These are phyloP conservation scores for Apiospora sp. DNA, from an alignment of 2,329 filamentous ascomycete species.

Conservation along the genomic window DNA sequence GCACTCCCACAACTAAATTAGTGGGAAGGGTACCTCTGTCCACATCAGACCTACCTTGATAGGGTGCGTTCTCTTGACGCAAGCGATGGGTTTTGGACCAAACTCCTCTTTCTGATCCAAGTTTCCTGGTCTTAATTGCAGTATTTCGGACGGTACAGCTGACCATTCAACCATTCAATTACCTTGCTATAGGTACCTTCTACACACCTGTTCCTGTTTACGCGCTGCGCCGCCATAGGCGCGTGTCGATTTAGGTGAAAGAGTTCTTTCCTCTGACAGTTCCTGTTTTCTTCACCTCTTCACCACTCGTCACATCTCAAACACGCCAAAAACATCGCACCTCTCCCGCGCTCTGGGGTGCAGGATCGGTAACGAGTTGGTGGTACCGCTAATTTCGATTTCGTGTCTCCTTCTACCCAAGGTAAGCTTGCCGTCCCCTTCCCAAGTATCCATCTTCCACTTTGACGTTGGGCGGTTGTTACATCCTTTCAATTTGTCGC, in stretches of 20 bases:
- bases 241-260: not conserved
- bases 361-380: slow-evolving; percentile 24
- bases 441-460: slow-evolving; percentile 14
- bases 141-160: not conserved
- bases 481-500: not conserved
- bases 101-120: not conserved
- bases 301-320: slow-evolving; percentile 20
- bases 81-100: not conserved
- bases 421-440: slow-evolving; percentile 3
- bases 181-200: not conserved
- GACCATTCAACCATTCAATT: not conserved
- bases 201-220: not conserved
- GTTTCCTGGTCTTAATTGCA: not conserved
- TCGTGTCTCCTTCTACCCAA: slow-evolving; percentile 25
- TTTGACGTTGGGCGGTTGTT: not conserved
- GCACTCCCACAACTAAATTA: not conserved
- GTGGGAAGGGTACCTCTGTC: not conserved
- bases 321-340: slow-evolving; percentile 27
- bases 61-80: not conserved
- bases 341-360: slow-evolving; percentile 16
- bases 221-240: not conserved
- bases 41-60: not conserved
- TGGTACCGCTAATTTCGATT: slow-evolving; percentile 32
- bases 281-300: not conserved
- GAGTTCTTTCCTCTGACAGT: not conserved